Evolutionary conservation across 805 yeast species (phyloP).

Genomic region (Lachancea sp.): DNA sequence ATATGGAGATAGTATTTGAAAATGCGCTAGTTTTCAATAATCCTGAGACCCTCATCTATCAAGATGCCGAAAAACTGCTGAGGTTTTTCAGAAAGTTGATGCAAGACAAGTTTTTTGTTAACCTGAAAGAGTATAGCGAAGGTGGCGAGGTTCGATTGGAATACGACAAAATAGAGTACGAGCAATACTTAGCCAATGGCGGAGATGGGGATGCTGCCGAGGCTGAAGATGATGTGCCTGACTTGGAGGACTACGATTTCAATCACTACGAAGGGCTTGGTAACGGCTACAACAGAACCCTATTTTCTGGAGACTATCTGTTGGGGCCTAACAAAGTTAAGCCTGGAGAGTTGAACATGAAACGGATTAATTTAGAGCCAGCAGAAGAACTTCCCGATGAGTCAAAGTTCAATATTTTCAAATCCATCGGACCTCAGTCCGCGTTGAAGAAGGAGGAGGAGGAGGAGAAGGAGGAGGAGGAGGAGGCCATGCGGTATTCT

Average conservation of each 20-base stretch:
- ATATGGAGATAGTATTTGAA: conserved; percentile 56
- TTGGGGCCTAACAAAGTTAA: conserved; percentile 19
- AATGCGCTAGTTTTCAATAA: conserved; percentile 80
- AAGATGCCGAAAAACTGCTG: conserved; percentile 60
- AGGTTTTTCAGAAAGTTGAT: conserved; percentile 40
- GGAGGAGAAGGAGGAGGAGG: conserved; percentile 7
- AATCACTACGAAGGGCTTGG: conserved; percentile 31
- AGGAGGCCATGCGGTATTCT: conserved; percentile 12
- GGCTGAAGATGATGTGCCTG: conserved; percentile 20
- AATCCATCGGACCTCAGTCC: conserved; percentile 20
- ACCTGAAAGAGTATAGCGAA: conserved; percentile 27
- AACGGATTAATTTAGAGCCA: conserved; percentile 4
- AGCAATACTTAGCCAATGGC: conserved; percentile 23
- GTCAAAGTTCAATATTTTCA: conserved; percentile 26
- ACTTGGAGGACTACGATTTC: conserved; percentile 25
- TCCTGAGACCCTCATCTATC: conserved; percentile 61
- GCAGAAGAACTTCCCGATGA: conserved; percentile 20
- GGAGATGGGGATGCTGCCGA: conserved; percentile 16
- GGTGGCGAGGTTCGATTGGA: conserved; percentile 29
- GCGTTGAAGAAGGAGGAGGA: conserved; percentile 7
- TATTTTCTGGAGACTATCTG: conserved; percentile 28
- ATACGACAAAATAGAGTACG: conserved; percentile 28
- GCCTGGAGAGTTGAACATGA: conserved; percentile 6
- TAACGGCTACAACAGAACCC: conserved; percentile 29
- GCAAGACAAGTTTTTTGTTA: conserved; percentile 23